Percentiles rank a stretch among this genome's conserved stretches.
These are phyloP conservation scores for Colletotrichum godetiae DNA, from an alignment of 2,329 filamentous ascomycete species.

Conservation along the genomic window DNA sequence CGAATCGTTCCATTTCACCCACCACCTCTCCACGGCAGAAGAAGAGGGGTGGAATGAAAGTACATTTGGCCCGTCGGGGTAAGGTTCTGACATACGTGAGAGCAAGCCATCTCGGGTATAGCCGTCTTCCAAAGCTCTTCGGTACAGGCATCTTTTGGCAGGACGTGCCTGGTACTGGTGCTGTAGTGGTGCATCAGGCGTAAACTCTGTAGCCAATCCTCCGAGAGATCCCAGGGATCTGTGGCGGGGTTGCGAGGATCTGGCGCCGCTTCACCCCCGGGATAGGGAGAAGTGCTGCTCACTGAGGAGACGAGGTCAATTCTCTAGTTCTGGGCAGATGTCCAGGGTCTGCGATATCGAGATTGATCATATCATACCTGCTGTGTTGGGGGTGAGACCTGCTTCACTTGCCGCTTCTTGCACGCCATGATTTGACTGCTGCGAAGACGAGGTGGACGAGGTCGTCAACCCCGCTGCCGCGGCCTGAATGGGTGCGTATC, in stretches of 20 bases:
- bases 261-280: not conserved
- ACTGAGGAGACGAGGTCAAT: not conserved
- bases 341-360: not conserved
- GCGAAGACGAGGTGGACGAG: not conserved
- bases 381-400: constrained; percentile 21
- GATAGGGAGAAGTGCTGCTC: constrained; percentile 23
- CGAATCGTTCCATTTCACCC: not conserved
- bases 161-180: constrained; percentile 41
- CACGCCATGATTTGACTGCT: not conserved
- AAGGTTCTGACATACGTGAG: constrained; percentile 16
- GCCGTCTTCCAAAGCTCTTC: constrained; percentile 34
- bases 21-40: constrained; percentile 41
- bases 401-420: constrained; percentile 3
- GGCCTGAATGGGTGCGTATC: not conserved
- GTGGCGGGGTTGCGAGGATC: not conserved
- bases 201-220: constrained; percentile 47
- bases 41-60: not conserved
- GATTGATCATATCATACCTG: constrained; percentile 8
- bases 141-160: constrained; percentile 40
- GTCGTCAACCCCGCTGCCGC: not conserved
- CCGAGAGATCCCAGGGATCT: constrained; percentile 36
- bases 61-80: not conserved
- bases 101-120: constrained; percentile 30
- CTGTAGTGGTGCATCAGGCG: constrained; percentile 51
- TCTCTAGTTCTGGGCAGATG: not conserved